Percentiles rank a stretch among this genome's conserved stretches.
phyloP scores from a whole-genome alignment of 163 green algal genomes.

The Prototheca wickerhamii region DNA sequence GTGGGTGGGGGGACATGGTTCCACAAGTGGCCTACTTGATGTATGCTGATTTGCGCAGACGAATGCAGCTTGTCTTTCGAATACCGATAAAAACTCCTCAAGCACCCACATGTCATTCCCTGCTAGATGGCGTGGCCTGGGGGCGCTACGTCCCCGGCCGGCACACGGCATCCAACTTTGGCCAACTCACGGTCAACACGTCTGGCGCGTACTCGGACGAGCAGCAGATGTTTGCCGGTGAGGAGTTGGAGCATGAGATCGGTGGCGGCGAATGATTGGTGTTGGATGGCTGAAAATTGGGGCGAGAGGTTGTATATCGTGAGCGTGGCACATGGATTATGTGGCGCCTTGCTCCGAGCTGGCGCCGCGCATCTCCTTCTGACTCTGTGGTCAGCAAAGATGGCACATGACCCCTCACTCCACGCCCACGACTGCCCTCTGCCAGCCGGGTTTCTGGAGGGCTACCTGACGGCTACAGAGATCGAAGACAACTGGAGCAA shows the following conservation, averaged over 20 bases:
- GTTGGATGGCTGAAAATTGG: too few relatives aligned
- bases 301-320: too few relatives aligned
- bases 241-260: background rate
- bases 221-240: slow-evolving; percentile 33
- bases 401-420: background rate
- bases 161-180: slow-evolving; percentile 47
- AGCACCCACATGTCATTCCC: background rate
- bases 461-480: slow-evolving; percentile 40
- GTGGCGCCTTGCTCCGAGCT: background rate
- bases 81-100: too few relatives aligned
- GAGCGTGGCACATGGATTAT: too few relatives aligned
- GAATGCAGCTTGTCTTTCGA: too few relatives aligned
- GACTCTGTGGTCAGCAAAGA: too few relatives aligned
- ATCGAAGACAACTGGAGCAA: slow-evolving; percentile 54
- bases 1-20: too few relatives aligned
- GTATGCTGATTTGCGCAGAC: too few relatives aligned
- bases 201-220: slow-evolving; percentile 20
- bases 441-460: slow-evolving; percentile 49
- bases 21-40: too few relatives aligned
- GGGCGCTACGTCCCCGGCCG: slow-evolving; percentile 37
- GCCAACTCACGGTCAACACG: slow-evolving; percentile 43
- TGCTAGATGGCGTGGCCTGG: slow-evolving; percentile 23
- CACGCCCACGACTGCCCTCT: background rate
- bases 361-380: background rate
- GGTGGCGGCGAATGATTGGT: background rate